phyloP scores from a whole-genome alignment of 257 asterid genomes.

The Solanum bulbocastanum region DNA sequence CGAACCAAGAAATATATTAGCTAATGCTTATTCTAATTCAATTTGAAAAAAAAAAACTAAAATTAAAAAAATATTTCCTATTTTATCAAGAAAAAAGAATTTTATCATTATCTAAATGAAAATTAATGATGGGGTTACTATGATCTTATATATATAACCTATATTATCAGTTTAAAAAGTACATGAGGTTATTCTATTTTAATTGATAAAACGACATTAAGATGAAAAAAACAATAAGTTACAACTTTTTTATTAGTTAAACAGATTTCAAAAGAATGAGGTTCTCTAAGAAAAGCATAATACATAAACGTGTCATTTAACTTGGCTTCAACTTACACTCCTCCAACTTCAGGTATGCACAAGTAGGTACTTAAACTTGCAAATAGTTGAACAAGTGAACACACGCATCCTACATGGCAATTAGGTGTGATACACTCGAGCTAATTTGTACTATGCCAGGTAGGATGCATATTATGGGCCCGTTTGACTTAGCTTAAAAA shows the following conservation, averaged over 20 bases:
- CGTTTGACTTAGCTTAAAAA: too few species aligned
- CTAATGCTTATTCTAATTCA: background rate
- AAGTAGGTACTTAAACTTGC: background rate
- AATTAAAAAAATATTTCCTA: too few species aligned
- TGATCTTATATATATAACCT: background rate
- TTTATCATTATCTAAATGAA: background rate
- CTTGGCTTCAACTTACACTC: background rate
- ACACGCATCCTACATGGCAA: background rate
- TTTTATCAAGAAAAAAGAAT: background rate
- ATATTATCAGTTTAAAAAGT: too few species aligned
- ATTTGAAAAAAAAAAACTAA: too few species aligned
- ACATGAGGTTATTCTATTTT: background rate
- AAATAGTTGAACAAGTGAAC: background rate
- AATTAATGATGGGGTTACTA: background rate
- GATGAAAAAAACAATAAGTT: too few species aligned
- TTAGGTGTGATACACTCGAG: background rate
- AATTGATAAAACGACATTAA: background rate
- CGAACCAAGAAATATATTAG: background rate
- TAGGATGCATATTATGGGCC: background rate
- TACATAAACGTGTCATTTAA: background rate
- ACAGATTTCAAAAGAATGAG: background rate
- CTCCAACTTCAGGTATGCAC: background rate
- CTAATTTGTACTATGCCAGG: background rate
- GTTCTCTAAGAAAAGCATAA: background rate
- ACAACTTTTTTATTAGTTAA: background rate